Evolutionary conservation across 2,329 filamentous ascomycete genomes (phyloP), one percentile per base, ranked within the genome.

Genomic region (Calonectria hongkongensis): DNA sequence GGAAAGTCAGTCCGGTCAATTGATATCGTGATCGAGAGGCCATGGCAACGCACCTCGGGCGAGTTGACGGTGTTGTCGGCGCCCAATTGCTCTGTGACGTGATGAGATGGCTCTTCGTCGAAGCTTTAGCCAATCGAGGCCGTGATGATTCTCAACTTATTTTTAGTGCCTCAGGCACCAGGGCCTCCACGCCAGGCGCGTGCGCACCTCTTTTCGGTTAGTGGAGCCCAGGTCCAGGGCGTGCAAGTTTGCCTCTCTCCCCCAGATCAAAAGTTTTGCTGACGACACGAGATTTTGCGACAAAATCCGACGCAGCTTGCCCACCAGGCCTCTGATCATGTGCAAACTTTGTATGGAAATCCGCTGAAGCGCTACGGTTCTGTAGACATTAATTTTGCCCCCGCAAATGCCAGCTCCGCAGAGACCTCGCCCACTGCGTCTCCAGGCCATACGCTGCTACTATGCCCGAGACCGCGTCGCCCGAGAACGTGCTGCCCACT

Each of bases 401-500:
- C 83, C 79, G 84, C 90, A 89, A 87, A 92, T 92, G 91, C 88
- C 83, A 85, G 82, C 85, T 86, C 86, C 87, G 86, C 85, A 83
- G 88, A 89, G 87, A 85, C 87, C 84, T 86, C 88, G 87, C 85
- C 85, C 82, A 82, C 83, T 81, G 81, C 83, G 84, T 84, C 83
- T 83, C 83, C 82, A 79, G 79, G 82, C 82, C 83, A 86, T 81
- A 80, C 81, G 80, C 82, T 84, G 82, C 84, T 83, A 89, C 85
- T 87, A 91, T 91, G 90, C 89, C 87, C 85, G 87, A 87, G 86
- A 89, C 85, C 89, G 89, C 89, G 89, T 91, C 88, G 85, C 85
- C 87, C 85, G 84, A 85, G 85, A 85, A 83, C 75, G 79, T 80
- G 80, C 77, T 79, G 76, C 78, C 80, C 78, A 79, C 79, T 75